These are phyloP conservation scores for Candida khao-thaluensis DNA, from an alignment of 805 yeast genomes.

Conservation along the genomic window DNA sequence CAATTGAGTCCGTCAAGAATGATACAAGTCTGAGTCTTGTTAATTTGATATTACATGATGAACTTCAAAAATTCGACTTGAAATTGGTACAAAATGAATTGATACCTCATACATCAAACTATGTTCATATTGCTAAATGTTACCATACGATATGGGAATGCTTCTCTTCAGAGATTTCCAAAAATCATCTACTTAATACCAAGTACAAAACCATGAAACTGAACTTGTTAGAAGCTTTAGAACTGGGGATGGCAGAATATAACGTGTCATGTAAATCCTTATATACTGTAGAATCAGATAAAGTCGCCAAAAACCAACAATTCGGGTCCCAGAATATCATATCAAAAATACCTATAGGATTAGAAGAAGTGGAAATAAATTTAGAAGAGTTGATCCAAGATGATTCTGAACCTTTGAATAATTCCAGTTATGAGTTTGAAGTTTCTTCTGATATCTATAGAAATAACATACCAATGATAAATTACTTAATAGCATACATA, in stretches of 20 bases:
- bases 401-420: not conserved
- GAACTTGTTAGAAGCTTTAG: slow-evolving; percentile 25
- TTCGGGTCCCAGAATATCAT: slow-evolving; percentile 7
- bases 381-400: slow-evolving; percentile 4
- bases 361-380: slow-evolving; percentile 5
- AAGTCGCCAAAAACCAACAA: slow-evolving; percentile 16
- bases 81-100: slow-evolving; percentile 16
- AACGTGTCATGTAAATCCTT: slow-evolving; percentile 17
- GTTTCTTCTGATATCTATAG: slow-evolving; percentile 5
- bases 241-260: slow-evolving; percentile 24
- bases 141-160: slow-evolving; percentile 28
- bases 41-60: slow-evolving; percentile 25
- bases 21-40: not conserved
- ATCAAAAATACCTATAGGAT: slow-evolving; percentile 6
- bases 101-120: slow-evolving; percentile 27
- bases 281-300: slow-evolving; percentile 20
- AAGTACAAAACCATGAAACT: slow-evolving; percentile 18
- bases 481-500: slow-evolving; percentile 31
- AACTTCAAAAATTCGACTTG: slow-evolving; percentile 30
- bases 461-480: slow-evolving; percentile 26
- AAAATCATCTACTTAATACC: not conserved
- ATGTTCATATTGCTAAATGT: slow-evolving; percentile 33
- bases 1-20: slow-evolving; percentile 13
- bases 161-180: slow-evolving; percentile 5
- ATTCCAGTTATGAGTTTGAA: not conserved